A percentile compares a stretch with the other conserved stretches of the same genome.
Evolutionary conservation across 129 eudicot species (phyloP).

Genomic region (Helichrysum umbraculigerum): DNA sequence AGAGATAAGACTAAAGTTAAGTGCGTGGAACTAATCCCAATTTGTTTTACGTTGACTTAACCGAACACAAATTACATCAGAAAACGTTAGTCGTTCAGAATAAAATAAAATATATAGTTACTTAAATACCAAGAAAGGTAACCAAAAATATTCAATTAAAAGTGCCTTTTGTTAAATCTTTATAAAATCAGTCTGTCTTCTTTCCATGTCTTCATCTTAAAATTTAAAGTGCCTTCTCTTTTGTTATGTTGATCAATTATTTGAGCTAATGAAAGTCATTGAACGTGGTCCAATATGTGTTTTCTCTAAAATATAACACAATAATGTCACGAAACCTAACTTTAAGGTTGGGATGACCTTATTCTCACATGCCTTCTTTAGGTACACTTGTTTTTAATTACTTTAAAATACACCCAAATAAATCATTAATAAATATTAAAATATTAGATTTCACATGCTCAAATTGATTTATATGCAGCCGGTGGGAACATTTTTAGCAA

Average conservation of each 20-base stretch:
- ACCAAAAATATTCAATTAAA: background rate
- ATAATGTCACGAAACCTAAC: slow-evolving; percentile 33
- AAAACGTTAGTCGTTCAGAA: no score
- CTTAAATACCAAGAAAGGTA: no score
- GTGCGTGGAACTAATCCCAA: no score
- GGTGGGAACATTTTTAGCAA: slow-evolving; percentile 7
- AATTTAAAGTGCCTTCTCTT: background rate
- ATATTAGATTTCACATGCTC: slow-evolving; percentile 14
- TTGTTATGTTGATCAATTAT: slow-evolving; percentile 21
- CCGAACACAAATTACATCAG: no score
- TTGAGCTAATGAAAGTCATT: slow-evolving; percentile 14
- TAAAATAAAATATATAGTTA: no score
- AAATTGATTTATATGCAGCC: slow-evolving; percentile 5
- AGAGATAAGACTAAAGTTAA: no score
- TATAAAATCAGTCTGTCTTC: background rate
- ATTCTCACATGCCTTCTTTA: slow-evolving; percentile 42
- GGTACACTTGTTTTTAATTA: slow-evolving; percentile 31
- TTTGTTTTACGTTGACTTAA: no score
- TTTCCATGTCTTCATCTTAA: background rate
- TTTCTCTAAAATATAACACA: slow-evolving; percentile 29
- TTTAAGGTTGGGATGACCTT: slow-evolving; percentile 40
- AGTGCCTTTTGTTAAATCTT: background rate
- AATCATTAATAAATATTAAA: background rate
- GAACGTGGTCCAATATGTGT: slow-evolving; percentile 29
- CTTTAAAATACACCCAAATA: background rate